Percentiles rank a stretch among this genome's conserved stretches.
These are phyloP conservation scores for Lichenothelia convexa DNA, from an alignment of 495 filamentous ascomycete genomes.

Conservation along the genomic window DNA sequence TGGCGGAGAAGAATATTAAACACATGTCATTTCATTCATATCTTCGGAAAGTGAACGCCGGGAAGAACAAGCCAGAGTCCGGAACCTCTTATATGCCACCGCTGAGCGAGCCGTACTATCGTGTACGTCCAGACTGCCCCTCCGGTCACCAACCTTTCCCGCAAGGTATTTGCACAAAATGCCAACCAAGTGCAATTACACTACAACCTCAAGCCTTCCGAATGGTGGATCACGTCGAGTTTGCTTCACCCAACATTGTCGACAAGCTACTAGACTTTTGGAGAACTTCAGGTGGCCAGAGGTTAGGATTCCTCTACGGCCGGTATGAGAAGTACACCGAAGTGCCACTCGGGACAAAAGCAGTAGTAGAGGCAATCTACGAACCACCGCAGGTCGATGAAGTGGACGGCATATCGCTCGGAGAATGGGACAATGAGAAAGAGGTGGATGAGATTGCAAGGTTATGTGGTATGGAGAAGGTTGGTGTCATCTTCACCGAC, in stretches of 20 bases:
- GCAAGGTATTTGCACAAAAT: conserved; percentile 97
- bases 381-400: conserved; percentile 87
- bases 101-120: conserved; percentile 80
- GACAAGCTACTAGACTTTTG: conserved; percentile 82
- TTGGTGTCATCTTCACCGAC: conserved; percentile 94
- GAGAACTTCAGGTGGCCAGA: conserved; percentile 62
- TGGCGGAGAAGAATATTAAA: conserved; percentile 94
- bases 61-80: conserved; percentile 87
- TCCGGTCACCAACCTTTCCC: conserved; percentile 88
- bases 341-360: conserved; percentile 87
- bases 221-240: conserved; percentile 99
- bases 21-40: conserved; percentile 93
- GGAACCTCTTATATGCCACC: conserved; percentile 90
- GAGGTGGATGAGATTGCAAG: conserved; percentile 66
- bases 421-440: conserved; percentile 73
- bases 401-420: conserved; percentile 74
- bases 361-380: conserved; percentile 93
- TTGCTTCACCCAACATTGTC: conserved; percentile 62
- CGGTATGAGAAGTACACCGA: conserved; percentile 80
- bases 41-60: conserved; percentile 81
- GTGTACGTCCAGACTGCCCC: conserved; percentile 74
- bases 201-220: conserved; percentile 84
- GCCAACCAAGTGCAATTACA: conserved; percentile 92
- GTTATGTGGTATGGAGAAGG: conserved; percentile 70
- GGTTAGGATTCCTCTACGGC: conserved; percentile 82